These are phyloP conservation scores for Kwoniella pini DNA, from an alignment of 768 basidiomycete genomes.

Conservation along the genomic window DNA sequence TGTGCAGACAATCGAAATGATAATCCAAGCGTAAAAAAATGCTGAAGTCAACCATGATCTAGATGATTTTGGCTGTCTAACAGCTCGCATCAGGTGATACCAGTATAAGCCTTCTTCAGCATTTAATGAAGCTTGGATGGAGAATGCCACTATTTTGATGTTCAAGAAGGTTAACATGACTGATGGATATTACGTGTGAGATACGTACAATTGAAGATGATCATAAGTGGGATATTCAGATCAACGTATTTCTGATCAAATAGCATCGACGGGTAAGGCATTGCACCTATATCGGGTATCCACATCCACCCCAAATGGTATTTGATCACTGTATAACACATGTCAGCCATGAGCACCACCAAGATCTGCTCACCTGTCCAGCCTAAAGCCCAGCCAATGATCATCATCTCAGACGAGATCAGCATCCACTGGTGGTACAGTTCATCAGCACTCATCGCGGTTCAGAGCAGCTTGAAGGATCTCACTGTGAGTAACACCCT, in stretches of 20 bases:
- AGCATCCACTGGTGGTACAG: constrained; percentile 33
- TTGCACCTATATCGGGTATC: constrained; percentile 22
- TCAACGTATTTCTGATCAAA: constrained; percentile 22
- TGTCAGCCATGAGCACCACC: not conserved
- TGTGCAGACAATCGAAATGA: constrained; percentile 14
- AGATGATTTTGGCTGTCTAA: constrained; percentile 32
- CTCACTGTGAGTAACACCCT: constrained; percentile 36
- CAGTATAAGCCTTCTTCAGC: constrained; percentile 44
- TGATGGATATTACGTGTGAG: not conserved
- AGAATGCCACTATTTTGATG: constrained; percentile 19
- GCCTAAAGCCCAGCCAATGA: constrained; percentile 31
- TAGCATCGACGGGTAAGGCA: constrained; percentile 27
- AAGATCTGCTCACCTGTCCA: constrained; percentile 23
- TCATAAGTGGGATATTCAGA: constrained; percentile 26
- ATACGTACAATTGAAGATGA: constrained; percentile 26
- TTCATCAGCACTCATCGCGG: not conserved
- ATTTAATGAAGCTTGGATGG: constrained; percentile 32
- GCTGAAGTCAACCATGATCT: constrained; percentile 25
- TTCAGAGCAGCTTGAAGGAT: not conserved
- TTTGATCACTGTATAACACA: constrained; percentile 18
- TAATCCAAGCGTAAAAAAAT: constrained; percentile 40
- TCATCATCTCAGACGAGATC: constrained; percentile 11
- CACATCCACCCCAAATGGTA: constrained; percentile 34
- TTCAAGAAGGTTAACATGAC: not conserved
- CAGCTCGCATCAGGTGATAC: constrained; percentile 42